Percentiles rank a stretch among this genome's conserved stretches.
phyloP scores from a whole-genome alignment of 1,284 basidiomycete genomes.

The Trichosporon inkin region DNA sequence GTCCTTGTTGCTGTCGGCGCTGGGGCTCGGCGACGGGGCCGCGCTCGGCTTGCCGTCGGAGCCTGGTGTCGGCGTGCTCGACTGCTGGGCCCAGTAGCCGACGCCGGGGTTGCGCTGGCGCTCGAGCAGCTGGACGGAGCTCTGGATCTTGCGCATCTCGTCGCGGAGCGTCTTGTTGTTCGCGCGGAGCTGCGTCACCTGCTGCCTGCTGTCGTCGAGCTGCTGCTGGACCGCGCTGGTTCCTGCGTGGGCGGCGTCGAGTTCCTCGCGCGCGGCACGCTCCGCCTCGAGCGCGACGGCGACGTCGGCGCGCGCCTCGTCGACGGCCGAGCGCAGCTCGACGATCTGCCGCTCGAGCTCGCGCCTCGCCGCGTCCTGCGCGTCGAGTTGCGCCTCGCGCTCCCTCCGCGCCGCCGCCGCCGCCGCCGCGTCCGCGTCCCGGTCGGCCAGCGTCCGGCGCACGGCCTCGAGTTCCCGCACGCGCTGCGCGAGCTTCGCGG shows the following conservation, averaged over 20 bases:
- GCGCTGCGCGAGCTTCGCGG: conserved; percentile 56
- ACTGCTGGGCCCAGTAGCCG: conserved; percentile 69
- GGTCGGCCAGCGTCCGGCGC: conserved; percentile 57
- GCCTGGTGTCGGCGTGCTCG: background rate
- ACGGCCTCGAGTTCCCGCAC: conserved; percentile 64
- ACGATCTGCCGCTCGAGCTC: conserved; percentile 56
- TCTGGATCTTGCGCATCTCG: conserved; percentile 87
- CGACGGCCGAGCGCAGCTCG: conserved; percentile 43
- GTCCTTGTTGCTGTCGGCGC: conserved; percentile 55
- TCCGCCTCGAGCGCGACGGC: conserved; percentile 48
- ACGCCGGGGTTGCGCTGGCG: conserved; percentile 85
- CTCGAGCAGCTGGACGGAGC: conserved; percentile 81
- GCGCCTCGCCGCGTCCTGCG: conserved; percentile 59
- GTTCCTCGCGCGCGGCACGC: conserved; percentile 49
- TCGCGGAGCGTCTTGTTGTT: conserved; percentile 81
- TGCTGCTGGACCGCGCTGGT: conserved; percentile 44
- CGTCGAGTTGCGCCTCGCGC: conserved; percentile 58
- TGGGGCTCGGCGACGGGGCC: conserved; percentile 9
- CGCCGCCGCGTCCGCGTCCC: conserved; percentile 53
- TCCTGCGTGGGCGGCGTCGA: conserved; percentile 40
- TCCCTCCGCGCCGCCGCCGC: conserved; percentile 59
- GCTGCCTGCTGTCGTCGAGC: conserved; percentile 46
- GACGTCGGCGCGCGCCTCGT: conserved; percentile 56
- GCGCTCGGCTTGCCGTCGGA: background rate
- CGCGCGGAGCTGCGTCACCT: conserved; percentile 30